Evolutionary conservation across 495 filamentous ascomycete genomes (phyloP).

Genomic region (Penicillium fimorum): DNA sequence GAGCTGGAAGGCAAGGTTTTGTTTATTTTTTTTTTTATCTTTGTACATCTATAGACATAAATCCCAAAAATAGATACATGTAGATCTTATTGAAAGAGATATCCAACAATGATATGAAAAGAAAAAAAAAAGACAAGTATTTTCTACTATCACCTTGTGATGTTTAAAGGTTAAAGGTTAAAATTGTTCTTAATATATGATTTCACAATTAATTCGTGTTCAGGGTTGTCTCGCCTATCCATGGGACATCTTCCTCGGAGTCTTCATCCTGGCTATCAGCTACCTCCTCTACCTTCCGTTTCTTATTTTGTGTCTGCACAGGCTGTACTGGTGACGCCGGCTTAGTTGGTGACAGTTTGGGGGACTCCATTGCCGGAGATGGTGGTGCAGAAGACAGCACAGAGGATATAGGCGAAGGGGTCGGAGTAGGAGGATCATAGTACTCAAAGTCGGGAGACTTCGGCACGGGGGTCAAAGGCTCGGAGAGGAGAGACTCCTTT

Average conservation of each 20-base stretch:
- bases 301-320: constrained; percentile 27
- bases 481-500: background rate
- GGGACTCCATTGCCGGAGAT: background rate
- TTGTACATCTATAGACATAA: background rate
- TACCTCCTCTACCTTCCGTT: constrained; percentile 52
- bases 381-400: constrained; percentile 2
- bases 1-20: background rate
- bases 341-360: background rate
- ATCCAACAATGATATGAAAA: background rate
- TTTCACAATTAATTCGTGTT: constrained; percentile 5
- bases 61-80: background rate
- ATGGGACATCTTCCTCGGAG: constrained; percentile 9
- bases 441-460: constrained; percentile 15
- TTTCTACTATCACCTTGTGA: background rate
- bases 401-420: constrained; percentile 8
- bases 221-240: constrained; percentile 9
- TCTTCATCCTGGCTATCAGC: constrained; percentile 54
- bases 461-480: background rate
- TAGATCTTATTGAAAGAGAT: background rate
- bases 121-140: background rate
- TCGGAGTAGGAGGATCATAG: constrained; percentile 8
- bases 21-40: background rate
- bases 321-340: constrained; percentile 9
- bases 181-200: background rate
- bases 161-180: background rate